Base-by-base conservation (phyloP, 257 asterid species). In the Solanum bukasovii region DNA sequence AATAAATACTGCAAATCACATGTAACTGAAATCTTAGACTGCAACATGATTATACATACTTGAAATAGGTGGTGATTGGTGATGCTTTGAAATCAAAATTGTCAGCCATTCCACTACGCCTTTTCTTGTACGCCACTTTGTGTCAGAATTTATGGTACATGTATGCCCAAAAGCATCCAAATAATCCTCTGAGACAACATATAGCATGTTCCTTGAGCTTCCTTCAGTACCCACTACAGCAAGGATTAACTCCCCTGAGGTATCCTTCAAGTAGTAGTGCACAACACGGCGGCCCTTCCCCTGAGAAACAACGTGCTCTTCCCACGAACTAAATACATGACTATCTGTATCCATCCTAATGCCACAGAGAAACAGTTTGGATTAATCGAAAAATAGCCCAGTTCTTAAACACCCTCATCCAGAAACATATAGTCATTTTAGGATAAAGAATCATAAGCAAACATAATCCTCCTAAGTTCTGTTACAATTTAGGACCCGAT, bases 111-210 rank as follows among this genome's bases (percentile, higher is more conserved):
- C 88, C 20, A 90, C 77, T 46, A 91, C 91, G 18, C 89, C 75
- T 88, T 91, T 85, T 81, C 89, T 91, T 33, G 94, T 37, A 33
- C 68, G 84, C 96, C 96, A 93, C 75, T 89, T 93, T n/a, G 87
- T 92, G 34, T 88, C 88, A 68, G 84, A 77, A 84, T 89, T 86
- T 87, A 86, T 83, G 10, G 87, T 61, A 67, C 85, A 89, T 5
- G 90, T 81, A 68, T 82, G 87, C 38, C 92, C 94, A 38, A 61
- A 61, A 61, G 13, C 68, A 61, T 21, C 29, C 68, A 61, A 61
- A 61, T 61, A 61, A 21, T 61, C 13, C 68, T 61, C 27, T 21
- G 29, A 61, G 68, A 61, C 29, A 21, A 61, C 68, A 61, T 61
- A 61, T 61, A 61, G 13, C 27, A 61, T 61, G 29, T 21, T 9